phyloP scores from a whole-genome alignment of 208 protist genomes.

The Leishmania mexicana region DNA sequence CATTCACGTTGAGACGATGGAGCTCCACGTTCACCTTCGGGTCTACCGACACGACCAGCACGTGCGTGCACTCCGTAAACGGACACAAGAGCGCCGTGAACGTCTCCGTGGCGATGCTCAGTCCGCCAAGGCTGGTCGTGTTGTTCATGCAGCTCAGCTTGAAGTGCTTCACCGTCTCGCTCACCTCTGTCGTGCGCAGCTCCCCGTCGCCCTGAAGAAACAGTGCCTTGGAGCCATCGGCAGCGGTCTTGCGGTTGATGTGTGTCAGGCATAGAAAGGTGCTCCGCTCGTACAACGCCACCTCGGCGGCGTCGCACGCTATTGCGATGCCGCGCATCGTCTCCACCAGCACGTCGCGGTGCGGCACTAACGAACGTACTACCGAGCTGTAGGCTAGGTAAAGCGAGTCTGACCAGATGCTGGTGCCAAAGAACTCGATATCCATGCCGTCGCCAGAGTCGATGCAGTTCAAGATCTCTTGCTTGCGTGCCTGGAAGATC shows the following conservation, averaged over 20 bases:
- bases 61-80: constrained; percentile 88
- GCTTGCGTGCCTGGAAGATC: constrained; percentile 75
- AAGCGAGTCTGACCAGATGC: constrained; percentile 99
- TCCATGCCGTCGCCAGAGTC: constrained; percentile 52
- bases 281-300: constrained; percentile 98
- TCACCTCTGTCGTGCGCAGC: constrained; percentile 84
- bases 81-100: constrained; percentile 84
- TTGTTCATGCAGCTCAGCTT: constrained; percentile 93
- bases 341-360: constrained; percentile 91
- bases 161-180: constrained; percentile 91
- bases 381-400: constrained; percentile 96
- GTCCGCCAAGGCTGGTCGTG: constrained; percentile 76
- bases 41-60: constrained; percentile 83
- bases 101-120: constrained; percentile 67
- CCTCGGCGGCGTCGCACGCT: constrained; percentile 97
- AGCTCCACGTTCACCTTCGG: constrained; percentile 72
- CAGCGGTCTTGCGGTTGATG: constrained; percentile 56
- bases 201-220: constrained; percentile 41
- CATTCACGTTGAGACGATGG: constrained; percentile 80
- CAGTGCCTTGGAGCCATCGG: constrained; percentile 18
- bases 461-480: constrained; percentile 68
- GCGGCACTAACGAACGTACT: constrained; percentile 97
- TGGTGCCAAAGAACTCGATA: constrained; percentile 97
- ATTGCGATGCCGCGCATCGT: constrained; percentile 93
- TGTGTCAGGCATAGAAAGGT: constrained; percentile 98